These are phyloP conservation scores for Stagonosporopsis chrysanthemi DNA, from an alignment of 2,329 filamentous ascomycete species.

Conservation along the genomic window DNA sequence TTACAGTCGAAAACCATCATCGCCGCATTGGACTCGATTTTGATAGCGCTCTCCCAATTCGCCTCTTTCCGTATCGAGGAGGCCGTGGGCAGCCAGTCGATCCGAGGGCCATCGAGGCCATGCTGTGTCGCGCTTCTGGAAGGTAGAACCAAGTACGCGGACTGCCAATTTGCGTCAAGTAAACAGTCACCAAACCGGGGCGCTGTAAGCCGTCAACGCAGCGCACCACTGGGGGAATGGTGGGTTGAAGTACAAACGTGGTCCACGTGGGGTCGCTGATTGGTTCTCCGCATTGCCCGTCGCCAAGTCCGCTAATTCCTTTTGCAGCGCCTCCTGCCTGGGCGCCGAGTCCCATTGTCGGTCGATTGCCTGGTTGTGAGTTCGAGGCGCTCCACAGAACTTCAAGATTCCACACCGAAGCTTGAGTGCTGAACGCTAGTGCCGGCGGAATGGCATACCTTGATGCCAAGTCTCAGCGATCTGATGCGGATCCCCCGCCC, in stretches of 20 bases:
- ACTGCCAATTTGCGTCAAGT: conserved; percentile 17
- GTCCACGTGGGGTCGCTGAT: conserved; percentile 20
- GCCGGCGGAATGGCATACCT: conserved; percentile 11
- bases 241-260: conserved; percentile 7
- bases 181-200: conserved; percentile 12
- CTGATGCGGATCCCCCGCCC: conserved; percentile 14
- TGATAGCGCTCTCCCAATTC: conserved; percentile 5
- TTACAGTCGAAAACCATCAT: conserved; percentile 1
- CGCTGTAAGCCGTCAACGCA: conserved; percentile 8
- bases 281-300: conserved; percentile 9
- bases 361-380: conserved; percentile 18
- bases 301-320: conserved; percentile 16
- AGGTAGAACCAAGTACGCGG: conserved; percentile 7
- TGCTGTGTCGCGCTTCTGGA: conserved; percentile 11
- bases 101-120: conserved; percentile 7
- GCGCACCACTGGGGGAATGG: background rate
- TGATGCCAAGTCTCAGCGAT: conserved; percentile 18
- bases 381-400: conserved; percentile 9
- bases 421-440: conserved; percentile 17
- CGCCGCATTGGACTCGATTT: conserved; percentile 1
- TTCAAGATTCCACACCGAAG: conserved; percentile 23
- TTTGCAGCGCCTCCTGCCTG: conserved; percentile 16
- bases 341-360: conserved; percentile 15
- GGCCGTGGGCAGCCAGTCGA: conserved; percentile 5
- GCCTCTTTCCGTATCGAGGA: conserved; percentile 10